Conservation (phyloP, 2,329 filamentous ascomycete species). For the Passalora sequoiae region DNA sequence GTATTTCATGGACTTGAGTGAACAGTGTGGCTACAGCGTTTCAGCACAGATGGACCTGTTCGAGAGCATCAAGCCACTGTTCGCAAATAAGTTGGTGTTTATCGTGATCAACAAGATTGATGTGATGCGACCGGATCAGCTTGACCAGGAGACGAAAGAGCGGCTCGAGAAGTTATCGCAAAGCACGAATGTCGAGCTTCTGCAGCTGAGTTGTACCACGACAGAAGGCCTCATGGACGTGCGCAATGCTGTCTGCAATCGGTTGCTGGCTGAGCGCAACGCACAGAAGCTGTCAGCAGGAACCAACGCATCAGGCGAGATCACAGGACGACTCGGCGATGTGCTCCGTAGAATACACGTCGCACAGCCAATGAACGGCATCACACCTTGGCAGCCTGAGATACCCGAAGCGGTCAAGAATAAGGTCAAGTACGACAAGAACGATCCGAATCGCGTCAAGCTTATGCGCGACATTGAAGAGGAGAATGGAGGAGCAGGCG, state of each 20-base stretch:
- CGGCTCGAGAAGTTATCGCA: slow-evolving; percentile 76
- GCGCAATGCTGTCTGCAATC: slow-evolving; percentile 91
- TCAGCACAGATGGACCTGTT: slow-evolving; percentile 90
- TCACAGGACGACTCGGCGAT: slow-evolving; percentile 76
- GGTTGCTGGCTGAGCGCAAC: slow-evolving; percentile 85
- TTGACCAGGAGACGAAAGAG: slow-evolving; percentile 71
- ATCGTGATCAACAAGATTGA: slow-evolving; percentile 99
- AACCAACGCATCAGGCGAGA: slow-evolving; percentile 70
- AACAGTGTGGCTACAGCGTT: slow-evolving; percentile 94
- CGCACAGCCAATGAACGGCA: slow-evolving; percentile 81
- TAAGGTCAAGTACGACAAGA: slow-evolving; percentile 83
- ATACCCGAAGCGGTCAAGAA: slow-evolving; percentile 80
- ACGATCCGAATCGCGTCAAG: slow-evolving; percentile 74
- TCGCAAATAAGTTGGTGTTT: slow-evolving; percentile 95
- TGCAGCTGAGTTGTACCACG: slow-evolving; percentile 92
- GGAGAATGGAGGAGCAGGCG: slow-evolving; percentile 89
- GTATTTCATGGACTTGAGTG: slow-evolving; percentile 97
- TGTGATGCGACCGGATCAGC: slow-evolving; percentile 77
- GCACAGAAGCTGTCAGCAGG: slow-evolving; percentile 91
- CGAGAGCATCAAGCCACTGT: slow-evolving; percentile 92
- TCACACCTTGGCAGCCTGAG: slow-evolving; percentile 66
- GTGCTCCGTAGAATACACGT: slow-evolving; percentile 94
- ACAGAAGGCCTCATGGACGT: slow-evolving; percentile 90
- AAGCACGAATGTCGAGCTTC: slow-evolving; percentile 82
- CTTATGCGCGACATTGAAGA: slow-evolving; percentile 84